Conservation (phyloP, 192 early-diverging fungal species). For the Mortierella hygrophila region DNA sequence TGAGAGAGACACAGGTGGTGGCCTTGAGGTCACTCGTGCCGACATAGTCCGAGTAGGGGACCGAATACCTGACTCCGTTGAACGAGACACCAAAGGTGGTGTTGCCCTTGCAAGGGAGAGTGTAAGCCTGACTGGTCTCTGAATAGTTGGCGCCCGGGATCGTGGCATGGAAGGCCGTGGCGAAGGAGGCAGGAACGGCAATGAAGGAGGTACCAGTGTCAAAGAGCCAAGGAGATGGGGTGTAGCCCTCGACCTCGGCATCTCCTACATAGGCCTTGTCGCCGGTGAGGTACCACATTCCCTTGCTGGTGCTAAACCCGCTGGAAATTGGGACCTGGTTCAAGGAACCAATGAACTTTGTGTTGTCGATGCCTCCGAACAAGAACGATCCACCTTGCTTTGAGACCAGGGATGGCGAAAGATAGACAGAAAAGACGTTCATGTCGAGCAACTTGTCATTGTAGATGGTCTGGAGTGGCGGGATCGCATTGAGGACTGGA, state of each 20-base stretch:
- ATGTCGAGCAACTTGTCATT: conserved; percentile 43
- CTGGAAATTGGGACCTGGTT: conserved; percentile 36
- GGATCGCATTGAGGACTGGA: conserved; percentile 42
- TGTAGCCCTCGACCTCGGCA: conserved; percentile 32
- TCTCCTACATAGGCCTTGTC: conserved; percentile 23
- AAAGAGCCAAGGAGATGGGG: conserved; percentile 44
- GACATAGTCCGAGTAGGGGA: conserved; percentile 43
- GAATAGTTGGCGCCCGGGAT: conserved; percentile 39
- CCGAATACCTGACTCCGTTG: conserved; percentile 40
- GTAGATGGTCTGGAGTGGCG: conserved; percentile 37
- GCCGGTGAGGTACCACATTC: conserved; percentile 48
- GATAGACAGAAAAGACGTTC: conserved; percentile 51
- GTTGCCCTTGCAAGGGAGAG: conserved; percentile 37
- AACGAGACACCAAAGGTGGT: conserved; percentile 41
- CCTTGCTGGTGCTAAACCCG: conserved; percentile 14
- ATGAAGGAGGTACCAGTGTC: conserved; percentile 56
- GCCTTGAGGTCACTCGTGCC: conserved; percentile 14
- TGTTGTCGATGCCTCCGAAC: conserved; percentile 49
- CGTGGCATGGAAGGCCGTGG: conserved; percentile 39
- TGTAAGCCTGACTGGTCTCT: conserved; percentile 14
- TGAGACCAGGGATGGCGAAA: conserved; percentile 4
- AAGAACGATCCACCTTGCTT: conserved; percentile 49
- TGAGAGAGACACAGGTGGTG: conserved; percentile 32
- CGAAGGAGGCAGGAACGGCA: conserved; percentile 41
- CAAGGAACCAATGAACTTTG: conserved; percentile 28